Base-by-base conservation (phyloP, 805 yeast genomes). In the Lipomyces yamadae region DNA sequence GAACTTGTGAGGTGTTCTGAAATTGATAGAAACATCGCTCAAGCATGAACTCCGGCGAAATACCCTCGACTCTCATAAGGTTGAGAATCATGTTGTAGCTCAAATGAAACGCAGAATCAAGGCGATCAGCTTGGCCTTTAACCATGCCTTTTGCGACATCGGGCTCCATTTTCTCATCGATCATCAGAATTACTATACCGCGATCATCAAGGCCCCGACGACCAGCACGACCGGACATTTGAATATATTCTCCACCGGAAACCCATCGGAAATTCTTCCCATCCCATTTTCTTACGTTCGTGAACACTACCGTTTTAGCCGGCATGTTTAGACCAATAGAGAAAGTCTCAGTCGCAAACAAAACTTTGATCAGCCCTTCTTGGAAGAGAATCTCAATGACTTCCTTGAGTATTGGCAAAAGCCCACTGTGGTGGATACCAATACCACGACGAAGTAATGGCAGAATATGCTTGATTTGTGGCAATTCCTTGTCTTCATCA, bases 191-290 rank as follows among this genome's bases (percentile, higher is more conserved):
- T 60, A 95, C 99, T 78, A 95, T 92, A 81, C 99, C 99, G 78
- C 99, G 89, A 78, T 95, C 99, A 84, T 95, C 99, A 73, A 95
- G 85, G 76, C 99, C 99, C 84, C 99, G 91, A 83, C 99, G 93
- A 74, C 99, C 99, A 30, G 99, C 99, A 79, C 99, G 88, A 72
- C 99, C 99, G 56, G 97, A 91, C 99, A 95, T 95, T 81, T 95
- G 99, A 76, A 95, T 95, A 79, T 95, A 95, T 80, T 95, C 99
- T 82, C 99, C 99, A 67, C 99, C 99, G 64, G 97, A 91, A 39
- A 95, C 98, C 99, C 99, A 95, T 80, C 99, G 88, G 83, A 94
- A 92, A 24, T 94, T 96, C 70, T 86, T 87, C 74, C 99, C 99
- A 80, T 95, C 99, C 97, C 98, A 95, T 78, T 95, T 95, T 76